Base-by-base conservation (phyloP, 371 early-diverging fungal genomes). In the Syncephalastrum racemosum region DNA sequence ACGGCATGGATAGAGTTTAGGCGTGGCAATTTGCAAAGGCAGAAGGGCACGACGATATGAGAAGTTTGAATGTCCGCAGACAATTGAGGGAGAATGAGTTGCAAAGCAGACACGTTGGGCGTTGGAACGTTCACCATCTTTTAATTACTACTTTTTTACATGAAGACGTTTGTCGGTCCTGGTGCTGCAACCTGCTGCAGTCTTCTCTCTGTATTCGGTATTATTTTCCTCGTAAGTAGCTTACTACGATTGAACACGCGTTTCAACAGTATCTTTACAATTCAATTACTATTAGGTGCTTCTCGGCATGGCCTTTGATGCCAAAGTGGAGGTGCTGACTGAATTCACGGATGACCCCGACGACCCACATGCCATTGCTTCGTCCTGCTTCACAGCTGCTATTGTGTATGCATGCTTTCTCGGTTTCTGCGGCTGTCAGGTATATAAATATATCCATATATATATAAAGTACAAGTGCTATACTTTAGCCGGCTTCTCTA, bases 381-480 rank as follows among this genome's bases (percentile, higher is more conserved):
- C 78, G 56, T 81, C 84, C 2, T 89, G 89, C 60, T 87, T 82
- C 44, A 58, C 83, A 6, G 89, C 89, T 16, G 89, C 86, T 31
- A 78, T 77, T 41, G 80, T 89, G 25, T 89, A 89, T 68, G 79
- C 82, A 16, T 85, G 75, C 52, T 82, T 89, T 72, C 78, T 89
- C 46, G 73, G 72, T 44, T 84, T 84, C 70, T 85, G 86, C 67
- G 75, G 79, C 54, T 86, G 86, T 62, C 89, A 87, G 77, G 82
- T 84, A 79, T 59, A 49, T 50, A 19, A 43, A 6, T n/a, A n/a
- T n/a, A n/a, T n/a, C n/a, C n/a, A n/a, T n/a, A n/a, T n/a, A n/a
- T n/a, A n/a, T n/a, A n/a, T n/a, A 39, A 27, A 45, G 20, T 22
- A 31, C 14, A 19, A 12, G 19, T 15, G 23, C 16, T 16, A 15